These are phyloP conservation scores for Solanum paucissectum DNA, from an alignment of 257 asterid species.

Conservation along the genomic window DNA sequence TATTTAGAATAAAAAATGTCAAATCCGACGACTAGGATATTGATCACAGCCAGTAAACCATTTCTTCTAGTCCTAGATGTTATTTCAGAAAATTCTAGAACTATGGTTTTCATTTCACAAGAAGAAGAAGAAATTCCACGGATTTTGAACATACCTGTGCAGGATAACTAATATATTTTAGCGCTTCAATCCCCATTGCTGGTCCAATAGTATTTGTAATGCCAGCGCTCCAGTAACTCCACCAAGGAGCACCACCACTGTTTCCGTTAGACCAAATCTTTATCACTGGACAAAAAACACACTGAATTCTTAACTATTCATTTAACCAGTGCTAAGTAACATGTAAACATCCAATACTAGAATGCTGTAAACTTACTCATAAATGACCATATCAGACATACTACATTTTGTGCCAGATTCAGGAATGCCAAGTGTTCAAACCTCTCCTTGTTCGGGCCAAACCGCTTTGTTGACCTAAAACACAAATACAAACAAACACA, in stretches of 20 bases:
- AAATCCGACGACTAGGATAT: background rate
- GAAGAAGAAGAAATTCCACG: background rate
- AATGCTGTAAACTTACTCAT: conserved; percentile 46
- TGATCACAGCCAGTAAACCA: background rate
- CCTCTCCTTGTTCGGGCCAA: conserved; percentile 75
- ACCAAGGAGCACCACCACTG: conserved; percentile 79
- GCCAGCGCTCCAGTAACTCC: conserved; percentile 79
- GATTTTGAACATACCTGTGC: conserved; percentile 51
- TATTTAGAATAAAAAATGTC: background rate
- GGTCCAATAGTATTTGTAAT: conserved; percentile 93
- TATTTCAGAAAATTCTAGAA: background rate
- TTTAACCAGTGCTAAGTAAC: background rate
- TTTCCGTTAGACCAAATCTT: conserved; percentile 66
- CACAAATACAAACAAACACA: background rate
- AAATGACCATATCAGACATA: conserved; percentile 86
- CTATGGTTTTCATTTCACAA: background rate
- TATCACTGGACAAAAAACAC: conserved; percentile 46
- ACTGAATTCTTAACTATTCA: background rate
- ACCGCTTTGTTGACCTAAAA: conserved; percentile 79
- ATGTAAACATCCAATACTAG: background rate
- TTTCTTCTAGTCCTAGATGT: background rate
- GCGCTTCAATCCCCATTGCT: conserved; percentile 95
- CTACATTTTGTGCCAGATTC: conserved; percentile 83
- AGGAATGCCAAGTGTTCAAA: conserved; percentile 93
- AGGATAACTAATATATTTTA: conserved; percentile 93